Percentiles rank a stretch among this genome's conserved stretches.
phyloP scores from a whole-genome alignment of 768 basidiomycete species.

The Lactifluus subvellereus region DNA sequence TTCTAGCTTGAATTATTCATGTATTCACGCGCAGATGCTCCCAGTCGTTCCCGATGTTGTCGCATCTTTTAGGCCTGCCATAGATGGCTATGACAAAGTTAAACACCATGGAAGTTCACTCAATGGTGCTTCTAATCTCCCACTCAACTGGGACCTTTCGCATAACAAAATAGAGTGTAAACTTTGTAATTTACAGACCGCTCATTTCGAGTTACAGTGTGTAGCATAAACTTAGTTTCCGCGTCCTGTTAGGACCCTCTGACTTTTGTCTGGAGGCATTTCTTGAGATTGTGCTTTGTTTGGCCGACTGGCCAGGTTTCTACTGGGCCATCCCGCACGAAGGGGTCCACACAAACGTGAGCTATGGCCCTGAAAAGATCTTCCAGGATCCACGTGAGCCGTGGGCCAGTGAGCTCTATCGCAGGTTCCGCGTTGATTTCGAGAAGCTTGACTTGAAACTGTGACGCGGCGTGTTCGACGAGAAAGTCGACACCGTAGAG shows the following conservation, averaged over 20 bases:
- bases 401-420: constrained; percentile 84
- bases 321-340: constrained; percentile 34
- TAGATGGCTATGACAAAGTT: not conserved
- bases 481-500: constrained; percentile 94
- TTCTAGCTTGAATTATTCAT: constrained; percentile 47
- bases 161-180: constrained; percentile 4
- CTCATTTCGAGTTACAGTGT: not conserved
- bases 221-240: constrained; percentile 13
- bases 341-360: constrained; percentile 64
- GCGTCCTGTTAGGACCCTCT: constrained; percentile 29
- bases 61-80: not conserved
- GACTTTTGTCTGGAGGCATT: constrained; percentile 58
- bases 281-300: constrained; percentile 48
- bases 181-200: constrained; percentile 13
- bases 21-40: not conserved
- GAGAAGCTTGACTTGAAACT: constrained; percentile 59
- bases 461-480: constrained; percentile 41
- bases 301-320: constrained; percentile 48
- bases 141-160: constrained; percentile 21
- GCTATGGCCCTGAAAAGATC: constrained; percentile 73
- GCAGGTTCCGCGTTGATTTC: constrained; percentile 97
- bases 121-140: constrained; percentile 10
- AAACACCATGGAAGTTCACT: not conserved
- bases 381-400: constrained; percentile 74
- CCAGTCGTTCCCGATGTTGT: not conserved